A percentile compares a stretch with the other conserved stretches of the same genome.
Evolutionary conservation across 2,329 filamentous ascomycete species (phyloP).

Genomic region (Penicillium sp.): DNA sequence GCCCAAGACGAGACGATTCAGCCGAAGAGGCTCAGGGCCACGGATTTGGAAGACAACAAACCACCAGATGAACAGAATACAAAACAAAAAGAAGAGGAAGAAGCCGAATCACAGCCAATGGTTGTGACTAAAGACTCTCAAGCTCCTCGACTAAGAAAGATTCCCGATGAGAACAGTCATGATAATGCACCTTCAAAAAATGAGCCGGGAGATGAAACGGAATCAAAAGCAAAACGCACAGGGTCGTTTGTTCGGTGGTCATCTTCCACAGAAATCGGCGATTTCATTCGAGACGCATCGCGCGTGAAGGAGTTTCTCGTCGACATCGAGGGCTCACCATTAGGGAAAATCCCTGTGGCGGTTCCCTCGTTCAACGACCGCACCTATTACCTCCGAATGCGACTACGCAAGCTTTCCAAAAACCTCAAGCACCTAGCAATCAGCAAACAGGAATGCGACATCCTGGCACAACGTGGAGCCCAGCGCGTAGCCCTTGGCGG

Average conservation of each 20-base stretch:
- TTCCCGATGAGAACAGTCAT: conserved; percentile 1
- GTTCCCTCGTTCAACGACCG: conserved; percentile 86
- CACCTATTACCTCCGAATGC: conserved; percentile 80
- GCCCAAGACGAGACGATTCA: conserved; percentile 57
- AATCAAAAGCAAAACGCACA: conserved; percentile 28
- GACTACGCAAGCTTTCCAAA: conserved; percentile 66
- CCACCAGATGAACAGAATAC: conserved; percentile 36
- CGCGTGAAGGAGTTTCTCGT: conserved; percentile 80
- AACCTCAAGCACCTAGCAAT: conserved; percentile 66
- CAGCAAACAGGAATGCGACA: conserved; percentile 78
- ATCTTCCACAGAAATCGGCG: conserved; percentile 81
- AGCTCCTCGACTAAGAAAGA: conserved; percentile 16
- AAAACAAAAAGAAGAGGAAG: conserved; percentile 36
- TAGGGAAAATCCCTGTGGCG: conserved; percentile 65
- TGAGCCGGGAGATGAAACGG: conserved; percentile 38
- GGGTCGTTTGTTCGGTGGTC: conserved; percentile 80
- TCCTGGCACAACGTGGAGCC: conserved; percentile 69
- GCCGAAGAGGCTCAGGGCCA: conserved; percentile 21
- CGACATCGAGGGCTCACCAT: conserved; percentile 66
- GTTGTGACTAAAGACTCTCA: conserved; percentile 33
- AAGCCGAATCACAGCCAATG: conserved; percentile 19
- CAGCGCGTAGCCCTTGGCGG: conserved; percentile 77
- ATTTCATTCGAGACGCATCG: conserved; percentile 88
- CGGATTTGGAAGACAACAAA: background rate
- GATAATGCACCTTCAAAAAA: background rate